Conservation (phyloP, 2,329 filamentous ascomycete species). For the Sordariomycetes sp. region DNA sequence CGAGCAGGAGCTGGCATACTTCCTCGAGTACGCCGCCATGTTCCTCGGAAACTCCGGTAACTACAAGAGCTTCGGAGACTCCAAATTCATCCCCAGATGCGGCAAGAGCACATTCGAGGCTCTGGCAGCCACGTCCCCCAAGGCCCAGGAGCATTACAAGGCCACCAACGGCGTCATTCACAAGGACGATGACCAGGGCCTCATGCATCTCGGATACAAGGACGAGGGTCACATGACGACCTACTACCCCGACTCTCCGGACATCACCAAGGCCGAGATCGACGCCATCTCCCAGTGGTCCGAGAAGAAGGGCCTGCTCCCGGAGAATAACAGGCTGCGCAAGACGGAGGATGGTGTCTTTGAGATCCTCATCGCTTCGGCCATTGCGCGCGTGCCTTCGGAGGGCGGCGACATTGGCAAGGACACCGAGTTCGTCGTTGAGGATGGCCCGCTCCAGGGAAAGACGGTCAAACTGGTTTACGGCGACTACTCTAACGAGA, state of each 20-base stretch:
- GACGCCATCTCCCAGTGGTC: constrained; percentile 61
- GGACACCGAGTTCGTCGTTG: constrained; percentile 47
- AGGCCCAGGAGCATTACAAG: constrained; percentile 54
- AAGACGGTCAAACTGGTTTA: constrained; percentile 63
- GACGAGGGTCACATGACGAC: constrained; percentile 69
- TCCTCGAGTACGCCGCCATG: constrained; percentile 68
- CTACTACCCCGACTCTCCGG: constrained; percentile 68
- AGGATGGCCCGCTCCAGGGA: constrained; percentile 49
- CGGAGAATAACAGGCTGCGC: constrained; percentile 66
- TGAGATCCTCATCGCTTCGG: constrained; percentile 67
- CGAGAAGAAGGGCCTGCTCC: constrained; percentile 59
- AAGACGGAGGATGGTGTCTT: constrained; percentile 56
- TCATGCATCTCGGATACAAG: constrained; percentile 68
- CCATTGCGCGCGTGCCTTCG: constrained; percentile 44
- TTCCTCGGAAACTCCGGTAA: constrained; percentile 76
- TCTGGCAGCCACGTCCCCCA: constrained; percentile 48
- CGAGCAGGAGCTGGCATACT: constrained; percentile 52
- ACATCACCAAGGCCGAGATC: constrained; percentile 68
- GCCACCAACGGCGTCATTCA: constrained; percentile 65
- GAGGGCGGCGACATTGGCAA: constrained; percentile 60
- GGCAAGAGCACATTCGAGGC: constrained; percentile 52
- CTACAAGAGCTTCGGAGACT: constrained; percentile 80
- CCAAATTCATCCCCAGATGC: constrained; percentile 71
- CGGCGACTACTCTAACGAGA: constrained; percentile 63
- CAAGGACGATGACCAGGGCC: constrained; percentile 47